Base-by-base conservation (phyloP, 768 basidiomycete species). In the Tulasnella calospora region DNA sequence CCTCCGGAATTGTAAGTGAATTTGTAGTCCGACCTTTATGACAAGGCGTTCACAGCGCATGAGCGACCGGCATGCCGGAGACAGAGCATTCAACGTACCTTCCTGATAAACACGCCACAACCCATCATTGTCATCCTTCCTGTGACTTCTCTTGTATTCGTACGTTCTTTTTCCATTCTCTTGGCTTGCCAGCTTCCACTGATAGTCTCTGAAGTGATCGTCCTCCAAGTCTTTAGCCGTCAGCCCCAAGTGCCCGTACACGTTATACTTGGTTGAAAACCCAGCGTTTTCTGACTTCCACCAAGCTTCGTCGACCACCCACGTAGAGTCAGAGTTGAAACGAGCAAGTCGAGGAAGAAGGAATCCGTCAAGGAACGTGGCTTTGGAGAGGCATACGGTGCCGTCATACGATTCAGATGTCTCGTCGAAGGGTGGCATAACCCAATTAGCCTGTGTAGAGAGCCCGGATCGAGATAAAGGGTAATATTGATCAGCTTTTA, bases 271-370 rank as follows among this genome's bases (percentile, higher is more conserved):
- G 9, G 9, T 36, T 5, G 3, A 15, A 15, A 44, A 44, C 44
- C 44, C 44, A 15, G 12, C 44, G 4, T 44, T 15, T 21, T 35
- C 13, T 7, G 35, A 7, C 70, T 21, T 71, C 70, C 70, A n/a
- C 40, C 40, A 21, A 21, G 70, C 70, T 41, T 35, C 30, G 13
- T 21, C 27, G 35, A 41, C 40, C 5, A 71, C 70, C 70, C 70
- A 71, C 0, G 70, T 71, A 6, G 70, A 71, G 10, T 71, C 35
- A 8, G 17, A 17, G 35, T 71, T 71, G 36, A 77, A 10, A 4
- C 23, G 57, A 4, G 76, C 76, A 38, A 77, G 36, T 67, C 67
- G 15, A 33, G 76, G 67, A 9, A 77, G 57, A 40, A 67, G 76
- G 23, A 67, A 41, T 7, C 55, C 57, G 33, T 71, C 23, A 8